Conservation (phyloP, 78 protist genomes). For the Diacronema lutheri region DNA sequence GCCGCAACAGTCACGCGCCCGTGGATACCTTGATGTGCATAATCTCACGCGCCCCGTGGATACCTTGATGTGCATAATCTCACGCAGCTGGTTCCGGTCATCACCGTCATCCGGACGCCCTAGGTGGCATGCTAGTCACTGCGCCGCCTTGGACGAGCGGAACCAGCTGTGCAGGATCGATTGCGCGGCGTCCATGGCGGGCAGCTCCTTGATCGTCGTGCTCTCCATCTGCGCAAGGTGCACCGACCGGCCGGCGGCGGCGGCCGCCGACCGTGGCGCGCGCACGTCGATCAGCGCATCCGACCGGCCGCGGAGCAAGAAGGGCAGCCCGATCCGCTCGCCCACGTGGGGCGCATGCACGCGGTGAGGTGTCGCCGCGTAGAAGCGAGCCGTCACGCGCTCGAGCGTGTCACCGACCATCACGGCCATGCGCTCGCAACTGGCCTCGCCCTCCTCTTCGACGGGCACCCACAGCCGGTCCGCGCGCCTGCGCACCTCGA, state of each 20-base stretch:
- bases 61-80: no score
- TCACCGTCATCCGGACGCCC: no score
- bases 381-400: neutral
- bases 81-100: no score
- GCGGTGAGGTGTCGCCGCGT: neutral
- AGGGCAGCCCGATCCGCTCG: slow-evolving; percentile 18
- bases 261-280: neutral
- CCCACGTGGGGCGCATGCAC: neutral
- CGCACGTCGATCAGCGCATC: neutral
- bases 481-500: neutral
- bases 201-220: neutral
- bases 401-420: slow-evolving; percentile 14
- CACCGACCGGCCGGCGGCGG: neutral
- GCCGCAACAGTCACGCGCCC: no score
- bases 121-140: no score
- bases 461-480: neutral
- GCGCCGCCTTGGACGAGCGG: neutral
- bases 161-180: neutral
- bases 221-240: neutral
- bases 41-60: no score
- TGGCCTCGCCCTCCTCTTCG: neutral
- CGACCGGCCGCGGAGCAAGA: slow-evolving; percentile 2
- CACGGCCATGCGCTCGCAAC: no score
- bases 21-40: no score
- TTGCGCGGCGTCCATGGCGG: neutral